Percentiles rank a stretch among this genome's conserved stretches.
These are phyloP conservation scores for Gossypium anomalum DNA, from an alignment of 345 rosid genomes.

Conservation along the genomic window DNA sequence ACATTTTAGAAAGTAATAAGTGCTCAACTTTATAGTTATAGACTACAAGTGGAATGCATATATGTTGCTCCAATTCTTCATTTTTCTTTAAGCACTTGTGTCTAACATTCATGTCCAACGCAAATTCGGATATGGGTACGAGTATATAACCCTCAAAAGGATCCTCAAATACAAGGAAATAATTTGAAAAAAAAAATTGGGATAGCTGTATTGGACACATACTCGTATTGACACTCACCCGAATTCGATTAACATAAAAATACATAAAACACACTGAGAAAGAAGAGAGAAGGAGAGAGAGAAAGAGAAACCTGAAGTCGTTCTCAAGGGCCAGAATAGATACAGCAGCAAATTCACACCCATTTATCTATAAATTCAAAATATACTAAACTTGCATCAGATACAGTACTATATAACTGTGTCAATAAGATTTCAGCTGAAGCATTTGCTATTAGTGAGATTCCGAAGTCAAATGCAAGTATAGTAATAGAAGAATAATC, in stretches of 20 bases:
- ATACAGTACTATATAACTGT: background rate
- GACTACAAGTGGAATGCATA: background rate
- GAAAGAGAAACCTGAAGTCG: constrained; percentile 54
- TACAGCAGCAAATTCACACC: constrained; percentile 67
- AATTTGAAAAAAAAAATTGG: background rate
- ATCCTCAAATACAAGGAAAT: background rate
- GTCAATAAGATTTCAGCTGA: background rate
- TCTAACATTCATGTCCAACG: background rate
- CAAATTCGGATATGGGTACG: background rate
- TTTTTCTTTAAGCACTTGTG: background rate
- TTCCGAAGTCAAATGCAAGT: background rate
- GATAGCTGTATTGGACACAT: background rate
- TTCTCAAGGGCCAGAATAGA: constrained; percentile 51
- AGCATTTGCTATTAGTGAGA: background rate
- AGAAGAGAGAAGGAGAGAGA: constrained; percentile 2
- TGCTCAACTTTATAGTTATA: background rate
- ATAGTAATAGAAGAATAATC: background rate
- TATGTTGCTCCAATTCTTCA: background rate
- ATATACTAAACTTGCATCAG: background rate
- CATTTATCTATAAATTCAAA: constrained; percentile 51
- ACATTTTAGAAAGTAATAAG: constrained; percentile 1
- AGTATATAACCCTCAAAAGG: background rate
- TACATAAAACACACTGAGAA: background rate
- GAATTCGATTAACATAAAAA: background rate
- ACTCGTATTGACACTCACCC: background rate